Evolutionary conservation across 148 eudicot genomes (phyloP).

Genomic region (Camellia sinensis): DNA sequence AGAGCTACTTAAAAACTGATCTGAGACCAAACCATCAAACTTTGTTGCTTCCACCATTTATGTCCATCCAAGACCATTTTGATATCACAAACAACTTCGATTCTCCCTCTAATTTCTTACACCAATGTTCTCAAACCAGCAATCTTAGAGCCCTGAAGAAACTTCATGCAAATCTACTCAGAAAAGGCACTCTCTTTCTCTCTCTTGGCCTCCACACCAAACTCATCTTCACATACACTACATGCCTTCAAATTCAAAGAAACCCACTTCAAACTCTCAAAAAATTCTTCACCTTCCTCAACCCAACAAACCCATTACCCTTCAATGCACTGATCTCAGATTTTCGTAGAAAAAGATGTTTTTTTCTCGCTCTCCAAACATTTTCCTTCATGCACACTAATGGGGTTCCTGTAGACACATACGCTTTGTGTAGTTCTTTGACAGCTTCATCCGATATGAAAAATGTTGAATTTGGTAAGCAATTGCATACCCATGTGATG

Average conservation of each 20-base stretch:
- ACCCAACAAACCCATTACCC: constrained; percentile 40
- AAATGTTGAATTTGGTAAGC: constrained; percentile 38
- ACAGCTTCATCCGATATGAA: constrained; percentile 40
- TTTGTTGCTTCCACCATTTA: not conserved
- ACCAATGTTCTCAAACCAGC: constrained; percentile 29
- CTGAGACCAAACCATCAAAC: not conserved
- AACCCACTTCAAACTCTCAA: constrained; percentile 25
- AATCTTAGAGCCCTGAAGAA: constrained; percentile 38
- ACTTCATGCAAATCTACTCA: constrained; percentile 46
- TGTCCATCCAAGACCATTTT: constrained; percentile 12
- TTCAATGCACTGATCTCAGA: constrained; percentile 50
- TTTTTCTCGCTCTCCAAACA: constrained; percentile 36
- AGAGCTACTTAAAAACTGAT: not conserved
- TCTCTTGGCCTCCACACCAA: constrained; percentile 40
- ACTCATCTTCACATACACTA: constrained; percentile 43
- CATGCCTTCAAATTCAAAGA: constrained; percentile 20
- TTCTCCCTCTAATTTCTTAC: constrained; percentile 22
- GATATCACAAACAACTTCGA: constrained; percentile 8
- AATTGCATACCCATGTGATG: constrained; percentile 40
- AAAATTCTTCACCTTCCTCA: constrained; percentile 40
- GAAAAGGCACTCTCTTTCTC: constrained; percentile 34
- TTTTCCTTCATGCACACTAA: constrained; percentile 49
- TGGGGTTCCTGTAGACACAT: constrained; percentile 47
- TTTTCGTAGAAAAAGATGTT: constrained; percentile 42
- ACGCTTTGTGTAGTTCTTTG: constrained; percentile 56